Conservation (phyloP, 805 yeast species). For the Myxozyma neglecta region DNA sequence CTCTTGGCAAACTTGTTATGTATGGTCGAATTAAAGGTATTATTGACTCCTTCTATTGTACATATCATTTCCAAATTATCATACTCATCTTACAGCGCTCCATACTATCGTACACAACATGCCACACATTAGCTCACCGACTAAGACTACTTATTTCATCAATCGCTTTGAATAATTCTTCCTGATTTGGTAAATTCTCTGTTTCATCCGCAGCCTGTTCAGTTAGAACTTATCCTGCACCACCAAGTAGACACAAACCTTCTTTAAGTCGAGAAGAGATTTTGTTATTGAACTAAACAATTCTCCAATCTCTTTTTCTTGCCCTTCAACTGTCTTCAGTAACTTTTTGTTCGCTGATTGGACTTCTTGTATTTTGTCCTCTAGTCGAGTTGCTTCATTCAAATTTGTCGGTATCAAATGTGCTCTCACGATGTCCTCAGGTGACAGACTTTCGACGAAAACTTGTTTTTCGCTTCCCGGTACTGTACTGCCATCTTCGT, state of each 20-base stretch:
- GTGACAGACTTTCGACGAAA: conserved; percentile 36
- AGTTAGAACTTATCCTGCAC: neutral
- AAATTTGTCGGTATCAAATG: conserved; percentile 34
- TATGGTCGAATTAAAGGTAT: too few relatives aligned
- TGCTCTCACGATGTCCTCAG: conserved; percentile 37
- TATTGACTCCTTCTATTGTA: too few relatives aligned
- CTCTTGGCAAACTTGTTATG: too few relatives aligned
- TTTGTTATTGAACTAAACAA: conserved; percentile 6
- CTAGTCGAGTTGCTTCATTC: conserved; percentile 32
- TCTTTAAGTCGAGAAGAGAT: conserved; percentile 8
- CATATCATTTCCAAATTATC: too few relatives aligned
- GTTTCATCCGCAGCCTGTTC: conserved; percentile 18
- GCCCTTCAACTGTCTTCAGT: conserved; percentile 8
- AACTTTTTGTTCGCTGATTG: conserved; percentile 22
- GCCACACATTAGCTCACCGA: neutral
- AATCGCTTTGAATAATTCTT: conserved; percentile 7
- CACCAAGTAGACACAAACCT: neutral
- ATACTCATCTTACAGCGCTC: too few relatives aligned
- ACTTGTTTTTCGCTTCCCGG: conserved; percentile 30
- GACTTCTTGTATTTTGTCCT: conserved; percentile 7
- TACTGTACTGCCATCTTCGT: neutral
- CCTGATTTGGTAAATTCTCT: conserved; percentile 19
- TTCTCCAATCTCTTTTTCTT: conserved; percentile 22
- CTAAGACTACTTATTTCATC: conserved; percentile 11
- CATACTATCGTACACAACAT: too few relatives aligned